A percentile compares a stretch with the other conserved stretches of the same genome.
phyloP scores from a whole-genome alignment of 768 basidiomycete genomes.

The Cubamyces lactineus region DNA sequence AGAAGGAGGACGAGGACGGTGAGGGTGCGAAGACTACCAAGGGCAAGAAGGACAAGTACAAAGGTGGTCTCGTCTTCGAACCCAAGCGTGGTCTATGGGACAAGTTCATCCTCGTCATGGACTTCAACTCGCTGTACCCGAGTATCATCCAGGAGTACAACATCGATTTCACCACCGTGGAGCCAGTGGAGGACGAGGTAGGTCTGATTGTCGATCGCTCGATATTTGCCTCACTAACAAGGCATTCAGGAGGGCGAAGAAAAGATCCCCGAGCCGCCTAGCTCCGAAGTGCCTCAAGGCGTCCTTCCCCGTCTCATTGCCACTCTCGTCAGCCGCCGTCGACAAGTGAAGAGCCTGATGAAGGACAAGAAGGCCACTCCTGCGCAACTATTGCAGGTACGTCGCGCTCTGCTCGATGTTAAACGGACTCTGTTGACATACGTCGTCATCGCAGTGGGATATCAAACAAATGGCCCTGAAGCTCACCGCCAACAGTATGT shows the following conservation, averaged over 20 bases:
- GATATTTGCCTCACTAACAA: background rate
- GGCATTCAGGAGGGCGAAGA: conserved; percentile 63
- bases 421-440: background rate
- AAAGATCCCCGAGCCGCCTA: conserved; percentile 87
- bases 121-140: conserved; percentile 99
- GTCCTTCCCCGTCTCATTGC: conserved; percentile 97
- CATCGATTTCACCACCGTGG: conserved; percentile 98
- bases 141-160: conserved; percentile 99
- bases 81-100: conserved; percentile 97
- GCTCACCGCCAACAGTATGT: conserved; percentile 99
- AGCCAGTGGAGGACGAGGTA: conserved; percentile 64
- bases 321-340: conserved; percentile 88
- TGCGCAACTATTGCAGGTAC: conserved; percentile 83
- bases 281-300: conserved; percentile 71
- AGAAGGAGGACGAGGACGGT: conserved; percentile 53
- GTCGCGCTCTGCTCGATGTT: conserved; percentile 8
- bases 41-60: conserved; percentile 90
- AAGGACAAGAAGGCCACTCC: conserved; percentile 77
- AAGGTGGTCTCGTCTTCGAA: conserved; percentile 97
- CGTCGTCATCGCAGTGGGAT: conserved; percentile 69
- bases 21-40: conserved; percentile 55
- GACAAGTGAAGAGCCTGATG: conserved; percentile 92
- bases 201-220: background rate
- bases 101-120: conserved; percentile 97
- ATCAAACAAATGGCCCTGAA: conserved; percentile 97